These are phyloP conservation scores for Camelina laxa DNA, from an alignment of 345 rosid genomes.

Conservation along the genomic window DNA sequence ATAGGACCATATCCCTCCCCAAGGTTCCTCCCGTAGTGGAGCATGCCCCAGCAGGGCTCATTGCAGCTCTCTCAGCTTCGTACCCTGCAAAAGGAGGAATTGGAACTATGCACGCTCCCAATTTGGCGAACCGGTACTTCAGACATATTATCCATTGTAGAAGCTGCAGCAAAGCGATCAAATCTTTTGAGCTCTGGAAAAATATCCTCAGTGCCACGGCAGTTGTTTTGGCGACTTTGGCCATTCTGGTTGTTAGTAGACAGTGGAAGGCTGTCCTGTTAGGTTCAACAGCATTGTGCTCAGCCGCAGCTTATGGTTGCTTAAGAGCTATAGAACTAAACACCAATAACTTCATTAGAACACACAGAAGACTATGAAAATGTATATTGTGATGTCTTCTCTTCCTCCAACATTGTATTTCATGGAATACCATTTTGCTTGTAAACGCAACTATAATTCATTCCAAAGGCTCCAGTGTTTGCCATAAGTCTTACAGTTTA, in stretches of 20 bases:
- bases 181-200: constrained; percentile 69
- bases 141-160: constrained; percentile 90
- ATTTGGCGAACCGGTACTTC: constrained; percentile 80
- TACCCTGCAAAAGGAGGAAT: constrained; percentile 83
- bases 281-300: constrained; percentile 59
- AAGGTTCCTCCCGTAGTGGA: constrained; percentile 77
- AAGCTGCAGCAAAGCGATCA: constrained; percentile 67
- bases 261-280: constrained; percentile 75
- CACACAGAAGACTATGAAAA: constrained; percentile 74
- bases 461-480: constrained; percentile 24
- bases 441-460: not conserved
- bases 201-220: constrained; percentile 56
- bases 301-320: constrained; percentile 68
- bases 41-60: constrained; percentile 87
- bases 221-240: constrained; percentile 54
- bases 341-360: constrained; percentile 87
- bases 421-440: constrained; percentile 27
- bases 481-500: constrained; percentile 3
- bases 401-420: constrained; percentile 27
- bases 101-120: constrained; percentile 77
- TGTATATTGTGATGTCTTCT: constrained; percentile 13
- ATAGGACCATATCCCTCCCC: constrained; percentile 71
- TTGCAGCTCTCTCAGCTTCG: constrained; percentile 76
- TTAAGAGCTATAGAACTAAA: constrained; percentile 65
- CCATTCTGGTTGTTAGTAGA: constrained; percentile 67